Conservation (phyloP, 1,284 basidiomycete species). For the Quambalaria eucalypti region DNA sequence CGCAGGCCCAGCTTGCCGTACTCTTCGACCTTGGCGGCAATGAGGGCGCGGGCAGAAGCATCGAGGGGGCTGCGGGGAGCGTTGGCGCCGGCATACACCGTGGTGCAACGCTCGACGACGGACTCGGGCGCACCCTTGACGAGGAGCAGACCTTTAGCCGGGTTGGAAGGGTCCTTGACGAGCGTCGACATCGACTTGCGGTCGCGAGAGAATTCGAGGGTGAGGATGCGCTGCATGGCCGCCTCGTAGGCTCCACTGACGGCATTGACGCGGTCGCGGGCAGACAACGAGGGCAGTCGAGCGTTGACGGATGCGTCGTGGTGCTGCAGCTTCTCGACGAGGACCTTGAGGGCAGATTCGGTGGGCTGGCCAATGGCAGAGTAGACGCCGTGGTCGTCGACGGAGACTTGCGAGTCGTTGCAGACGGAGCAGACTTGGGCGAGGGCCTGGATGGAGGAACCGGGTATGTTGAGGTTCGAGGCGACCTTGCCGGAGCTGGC, state of each 20-base stretch:
- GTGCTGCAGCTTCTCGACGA: slow-evolving; percentile 72
- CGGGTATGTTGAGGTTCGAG: slow-evolving; percentile 22
- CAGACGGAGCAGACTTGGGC: slow-evolving; percentile 41
- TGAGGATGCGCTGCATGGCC: slow-evolving; percentile 68
- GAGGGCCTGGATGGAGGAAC: slow-evolving; percentile 36
- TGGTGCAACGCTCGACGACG: slow-evolving; percentile 76
- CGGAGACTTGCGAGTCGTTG: slow-evolving; percentile 37
- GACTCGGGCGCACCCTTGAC: slow-evolving; percentile 95
- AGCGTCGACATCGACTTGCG: slow-evolving; percentile 99
- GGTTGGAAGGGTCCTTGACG: slow-evolving; percentile 53
- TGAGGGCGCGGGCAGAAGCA: slow-evolving; percentile 59
- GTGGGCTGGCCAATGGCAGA: slow-evolving; percentile 89
- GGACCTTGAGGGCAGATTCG: slow-evolving; percentile 50
- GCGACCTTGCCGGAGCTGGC: slow-evolving; percentile 17
- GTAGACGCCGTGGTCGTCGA: slow-evolving; percentile 63
- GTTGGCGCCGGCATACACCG: slow-evolving; percentile 54
- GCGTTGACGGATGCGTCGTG: slow-evolving; percentile 50
- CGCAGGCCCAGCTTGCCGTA: slow-evolving; percentile 78
- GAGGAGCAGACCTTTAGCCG: slow-evolving; percentile 54
- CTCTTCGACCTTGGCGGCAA: slow-evolving; percentile 57
- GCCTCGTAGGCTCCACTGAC: slow-evolving; percentile 71
- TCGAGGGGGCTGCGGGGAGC: slow-evolving; percentile 36
- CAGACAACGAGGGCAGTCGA: slow-evolving; percentile 57
- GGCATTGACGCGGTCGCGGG: slow-evolving; percentile 63
- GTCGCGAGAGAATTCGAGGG: slow-evolving; percentile 94